These are phyloP conservation scores for Globisporangium cederbergense DNA, from an alignment of 352 stramenopile genomes.

Conservation along the genomic window DNA sequence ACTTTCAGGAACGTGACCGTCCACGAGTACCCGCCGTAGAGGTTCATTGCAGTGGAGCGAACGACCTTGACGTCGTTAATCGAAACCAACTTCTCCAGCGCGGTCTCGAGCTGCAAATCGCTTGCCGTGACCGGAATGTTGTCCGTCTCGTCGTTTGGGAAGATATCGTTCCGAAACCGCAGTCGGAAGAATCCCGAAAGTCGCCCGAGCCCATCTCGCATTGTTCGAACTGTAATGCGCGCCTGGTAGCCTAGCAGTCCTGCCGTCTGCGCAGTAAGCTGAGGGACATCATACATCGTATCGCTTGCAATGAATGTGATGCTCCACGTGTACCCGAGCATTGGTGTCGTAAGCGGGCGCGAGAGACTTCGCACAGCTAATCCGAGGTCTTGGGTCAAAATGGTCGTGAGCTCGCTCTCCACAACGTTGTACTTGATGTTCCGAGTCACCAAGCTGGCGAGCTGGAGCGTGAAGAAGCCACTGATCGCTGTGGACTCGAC, in stretches of 20 bases:
- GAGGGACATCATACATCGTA: constrained; percentile 53
- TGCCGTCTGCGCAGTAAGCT: constrained; percentile 46
- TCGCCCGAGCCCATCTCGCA: constrained; percentile 56
- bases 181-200: constrained; percentile 71
- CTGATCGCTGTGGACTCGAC: constrained; percentile 59
- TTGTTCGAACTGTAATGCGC: constrained; percentile 38
- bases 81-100: constrained; percentile 67
- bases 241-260: constrained; percentile 61
- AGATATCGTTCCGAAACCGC: constrained; percentile 64
- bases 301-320: constrained; percentile 75
- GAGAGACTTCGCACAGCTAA: constrained; percentile 54
- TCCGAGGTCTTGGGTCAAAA: constrained; percentile 62
- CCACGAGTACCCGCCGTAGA: constrained; percentile 79
- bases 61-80: constrained; percentile 62
- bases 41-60: constrained; percentile 65
- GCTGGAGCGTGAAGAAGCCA: constrained; percentile 66
- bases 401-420: constrained; percentile 48
- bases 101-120: constrained; percentile 47
- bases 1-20: constrained; percentile 79
- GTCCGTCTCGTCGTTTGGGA: constrained; percentile 68
- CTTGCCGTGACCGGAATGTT: constrained; percentile 62
- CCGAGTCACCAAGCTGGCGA: constrained; percentile 45
- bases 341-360: constrained; percentile 29
- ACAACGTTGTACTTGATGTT: constrained; percentile 67
- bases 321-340: constrained; percentile 66